phyloP scores from a whole-genome alignment of 2,329 filamentous ascomycete species.

The Paramyrothecium sp. region DNA sequence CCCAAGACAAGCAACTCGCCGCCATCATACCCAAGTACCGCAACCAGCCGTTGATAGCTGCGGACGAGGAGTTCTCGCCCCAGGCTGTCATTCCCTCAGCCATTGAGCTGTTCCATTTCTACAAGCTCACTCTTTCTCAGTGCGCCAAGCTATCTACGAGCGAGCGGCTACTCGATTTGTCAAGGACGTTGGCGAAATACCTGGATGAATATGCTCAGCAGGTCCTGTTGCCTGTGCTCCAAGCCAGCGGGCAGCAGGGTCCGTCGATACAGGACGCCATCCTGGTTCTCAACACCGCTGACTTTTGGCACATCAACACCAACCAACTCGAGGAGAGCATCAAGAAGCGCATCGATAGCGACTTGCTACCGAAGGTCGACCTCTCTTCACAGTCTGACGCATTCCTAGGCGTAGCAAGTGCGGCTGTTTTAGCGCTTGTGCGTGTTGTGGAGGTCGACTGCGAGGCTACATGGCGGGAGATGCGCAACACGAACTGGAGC shows the following conservation, averaged over 20 bases:
- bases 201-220: slow-evolving; percentile 94
- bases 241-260: slow-evolving; percentile 51
- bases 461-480: slow-evolving; percentile 90
- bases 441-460: slow-evolving; percentile 78
- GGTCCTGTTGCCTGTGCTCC: slow-evolving; percentile 73
- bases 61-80: slow-evolving; percentile 88
- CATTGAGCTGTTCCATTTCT: slow-evolving; percentile 96
- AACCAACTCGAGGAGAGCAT: slow-evolving; percentile 94
- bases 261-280: slow-evolving; percentile 72
- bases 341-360: slow-evolving; percentile 81
- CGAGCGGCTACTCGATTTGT: slow-evolving; percentile 80
- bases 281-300: slow-evolving; percentile 89
- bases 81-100: slow-evolving; percentile 90
- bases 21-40: slow-evolving; percentile 85
- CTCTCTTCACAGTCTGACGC: slow-evolving; percentile 90
- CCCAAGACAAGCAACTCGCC: slow-evolving; percentile 86
- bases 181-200: slow-evolving; percentile 85
- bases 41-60: slow-evolving; percentile 72
- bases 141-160: slow-evolving; percentile 95
- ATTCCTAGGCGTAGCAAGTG: slow-evolving; percentile 91
- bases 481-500: slow-evolving; percentile 94
- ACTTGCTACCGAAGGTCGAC: slow-evolving; percentile 74
- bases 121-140: slow-evolving; percentile 87
- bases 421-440: slow-evolving; percentile 80
- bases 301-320: slow-evolving; percentile 94